phyloP scores from a whole-genome alignment of 495 filamentous ascomycete species.

The Haplographium delicatum region DNA sequence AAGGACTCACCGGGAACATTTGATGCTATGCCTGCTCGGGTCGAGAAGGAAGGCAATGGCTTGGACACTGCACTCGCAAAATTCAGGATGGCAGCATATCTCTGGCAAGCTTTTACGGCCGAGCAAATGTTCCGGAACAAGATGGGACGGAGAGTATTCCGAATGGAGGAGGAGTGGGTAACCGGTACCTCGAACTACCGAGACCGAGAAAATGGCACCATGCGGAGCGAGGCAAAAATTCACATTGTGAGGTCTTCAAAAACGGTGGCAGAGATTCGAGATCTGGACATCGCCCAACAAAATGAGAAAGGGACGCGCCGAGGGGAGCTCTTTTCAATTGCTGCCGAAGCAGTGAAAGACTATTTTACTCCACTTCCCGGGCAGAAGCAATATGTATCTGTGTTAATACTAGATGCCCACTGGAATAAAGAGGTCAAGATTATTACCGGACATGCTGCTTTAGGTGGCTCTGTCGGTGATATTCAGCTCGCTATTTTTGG shows the following conservation, averaged over 20 bases:
- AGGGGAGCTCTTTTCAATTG: constrained; percentile 69
- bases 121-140: constrained; percentile 90
- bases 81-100: constrained; percentile 84
- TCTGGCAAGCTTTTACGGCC: constrained; percentile 94
- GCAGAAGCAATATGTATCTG: constrained; percentile 81
- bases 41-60: constrained; percentile 72
- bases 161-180: constrained; percentile 92
- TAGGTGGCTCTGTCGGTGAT: constrained; percentile 60
- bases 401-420: constrained; percentile 76
- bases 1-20: constrained; percentile 85
- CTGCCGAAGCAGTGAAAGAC: constrained; percentile 64
- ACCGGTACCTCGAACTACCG: constrained; percentile 66
- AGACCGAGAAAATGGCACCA: constrained; percentile 59
- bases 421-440: constrained; percentile 70
- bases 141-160: constrained; percentile 75
- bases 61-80: constrained; percentile 76
- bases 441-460: constrained; percentile 75
- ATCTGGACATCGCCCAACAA: constrained; percentile 78
- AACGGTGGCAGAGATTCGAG: constrained; percentile 75
- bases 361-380: constrained; percentile 69
- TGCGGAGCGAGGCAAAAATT: constrained; percentile 85
- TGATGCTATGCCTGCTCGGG: constrained; percentile 70
- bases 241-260: constrained; percentile 78
- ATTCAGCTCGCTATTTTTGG: constrained; percentile 85
- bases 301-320: constrained; percentile 58